Evolutionary conservation across 73 alveolate genomes (phyloP).

Genomic region (Tetrahymena elliotti): DNA sequence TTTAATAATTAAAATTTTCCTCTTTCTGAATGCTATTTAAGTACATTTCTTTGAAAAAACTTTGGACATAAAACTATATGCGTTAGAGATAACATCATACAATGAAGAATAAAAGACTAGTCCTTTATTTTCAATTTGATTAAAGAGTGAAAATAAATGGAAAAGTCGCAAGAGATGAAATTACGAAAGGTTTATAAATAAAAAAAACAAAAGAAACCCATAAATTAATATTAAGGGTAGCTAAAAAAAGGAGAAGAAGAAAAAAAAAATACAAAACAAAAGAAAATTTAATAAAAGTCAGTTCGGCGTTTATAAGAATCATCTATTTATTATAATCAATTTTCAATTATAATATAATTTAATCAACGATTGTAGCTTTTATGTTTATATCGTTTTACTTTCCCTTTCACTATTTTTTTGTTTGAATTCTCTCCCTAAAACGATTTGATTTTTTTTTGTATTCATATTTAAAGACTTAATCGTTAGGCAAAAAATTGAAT

Average conservation of each 20-base stretch:
- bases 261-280: neutral
- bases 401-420: neutral
- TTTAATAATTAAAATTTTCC: neutral
- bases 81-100: neutral
- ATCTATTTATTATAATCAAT: neutral
- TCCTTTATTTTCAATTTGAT: too few species aligned
- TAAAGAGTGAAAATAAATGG: neutral
- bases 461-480: neutral
- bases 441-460: neutral
- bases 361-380: neutral
- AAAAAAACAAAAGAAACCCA: neutral
- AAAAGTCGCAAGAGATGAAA: neutral
- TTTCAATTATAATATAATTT: too few species aligned
- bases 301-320: neutral
- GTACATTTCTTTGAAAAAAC: neutral
- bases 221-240: neutral
- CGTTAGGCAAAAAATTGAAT: neutral
- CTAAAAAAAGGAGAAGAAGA: neutral
- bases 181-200: neutral
- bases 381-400: neutral
- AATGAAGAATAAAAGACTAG: too few species aligned
- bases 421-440: neutral
- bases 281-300: neutral
- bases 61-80: neutral
- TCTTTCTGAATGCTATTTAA: neutral